Evolutionary conservation across 345 rosid genomes (phyloP), one percentile per base, ranked within the genome.

Genomic region (Fremontodendron californicum): DNA sequence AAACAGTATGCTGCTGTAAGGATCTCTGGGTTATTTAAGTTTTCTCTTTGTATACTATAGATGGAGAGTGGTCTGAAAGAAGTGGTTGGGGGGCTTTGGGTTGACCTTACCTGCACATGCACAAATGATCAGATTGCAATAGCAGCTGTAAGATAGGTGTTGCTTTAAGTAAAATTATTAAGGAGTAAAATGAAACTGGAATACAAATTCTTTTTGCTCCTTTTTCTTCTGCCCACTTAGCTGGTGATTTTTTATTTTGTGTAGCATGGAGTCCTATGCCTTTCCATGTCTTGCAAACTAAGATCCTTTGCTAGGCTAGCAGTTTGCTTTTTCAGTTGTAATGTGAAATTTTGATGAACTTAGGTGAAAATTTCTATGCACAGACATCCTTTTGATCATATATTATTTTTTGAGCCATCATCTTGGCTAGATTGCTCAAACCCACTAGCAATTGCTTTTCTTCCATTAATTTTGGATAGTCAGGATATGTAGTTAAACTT

Each of bases 241-340:
- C 45, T 71, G 18, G 19, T 58, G 39, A 19, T 19, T 71, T 71
- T 69, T 43, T 19, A 49, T 71, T 70, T 48, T 43, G 9, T 15
- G 40, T 29, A 71, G 43, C 29, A 10, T 9, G 42, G n/a, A 25
- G 64, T 58, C 35, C 64, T 27, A 27, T 27, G 64, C 64, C 64
- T 58, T 29, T 18, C 35, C 19, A 10, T 18, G 39, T 18, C 16
- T 5, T 29, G 74, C 39, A 29, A 70, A 70, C 16, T 9, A 46
- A 27, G 43, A 48, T 71, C 43, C 42, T 70, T 48, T 45, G 39
- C 54, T 16, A 46, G 23, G 39, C 25, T 49, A 19, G 61, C 74
- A 19, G 74, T 31, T 71, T 49, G 7, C 73, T 31, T 71, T 48
- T 49, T 29, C 60, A 9, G 57, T 71, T 71, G 21, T 43, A 69